Evolutionary conservation across 164 flowering plant species (phyloP).

Genomic region (Piper betle): DNA sequence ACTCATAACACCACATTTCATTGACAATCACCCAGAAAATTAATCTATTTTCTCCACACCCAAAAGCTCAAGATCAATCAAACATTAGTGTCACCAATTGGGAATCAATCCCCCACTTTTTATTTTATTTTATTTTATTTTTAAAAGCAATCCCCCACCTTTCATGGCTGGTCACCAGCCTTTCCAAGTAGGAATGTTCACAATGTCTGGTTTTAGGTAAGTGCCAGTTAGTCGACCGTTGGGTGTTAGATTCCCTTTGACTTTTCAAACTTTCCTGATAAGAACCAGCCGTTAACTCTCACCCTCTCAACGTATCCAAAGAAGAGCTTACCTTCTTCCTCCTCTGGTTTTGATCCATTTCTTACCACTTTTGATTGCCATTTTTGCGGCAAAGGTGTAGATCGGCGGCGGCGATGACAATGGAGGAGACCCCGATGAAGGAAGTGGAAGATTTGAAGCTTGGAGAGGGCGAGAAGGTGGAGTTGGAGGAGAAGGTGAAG

Average conservation of each 20-base stretch:
- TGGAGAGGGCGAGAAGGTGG: no score
- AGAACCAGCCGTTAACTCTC: constrained; percentile 25
- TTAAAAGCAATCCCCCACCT: constrained; percentile 1
- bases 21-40: no score
- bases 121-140: no score
- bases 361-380: not conserved
- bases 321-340: not conserved
- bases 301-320: not conserved
- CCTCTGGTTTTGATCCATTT: not conserved
- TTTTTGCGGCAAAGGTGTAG: not conserved
- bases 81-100: not conserved
- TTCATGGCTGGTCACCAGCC: constrained; percentile 26
- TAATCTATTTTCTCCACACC: no score
- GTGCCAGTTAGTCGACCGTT: constrained; percentile 39
- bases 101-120: no score
- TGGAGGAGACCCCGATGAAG: constrained; percentile 9
- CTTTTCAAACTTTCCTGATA: constrained; percentile 2
- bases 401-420: not conserved
- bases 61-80: no score
- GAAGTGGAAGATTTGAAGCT: no score
- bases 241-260: constrained; percentile 8
- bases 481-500: no score
- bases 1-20: no score
- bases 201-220: constrained; percentile 33
- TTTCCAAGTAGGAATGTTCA: constrained; percentile 9